A percentile compares a stretch with the other conserved stretches of the same genome.
phyloP scores from a whole-genome alignment of 805 yeast species.

The Metschnikowia shivogae region DNA sequence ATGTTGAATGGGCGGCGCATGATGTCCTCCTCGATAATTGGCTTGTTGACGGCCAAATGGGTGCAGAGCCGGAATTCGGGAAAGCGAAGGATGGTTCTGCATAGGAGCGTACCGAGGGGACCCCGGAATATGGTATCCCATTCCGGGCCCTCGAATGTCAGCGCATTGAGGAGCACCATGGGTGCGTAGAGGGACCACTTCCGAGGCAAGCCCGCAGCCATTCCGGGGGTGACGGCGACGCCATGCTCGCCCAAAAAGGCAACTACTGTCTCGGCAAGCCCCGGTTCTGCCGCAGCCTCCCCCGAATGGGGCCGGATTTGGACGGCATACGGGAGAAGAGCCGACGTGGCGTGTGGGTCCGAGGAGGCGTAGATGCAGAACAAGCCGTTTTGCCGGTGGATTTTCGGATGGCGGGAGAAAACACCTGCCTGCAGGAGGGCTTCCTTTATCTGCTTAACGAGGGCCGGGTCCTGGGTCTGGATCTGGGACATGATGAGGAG shows the following conservation, averaged over 20 bases:
- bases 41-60: slow-evolving; percentile 69
- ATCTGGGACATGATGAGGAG: slow-evolving; percentile 7
- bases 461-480: slow-evolving; percentile 5
- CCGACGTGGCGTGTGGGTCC: neutral
- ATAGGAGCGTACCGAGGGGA: slow-evolving; percentile 13
- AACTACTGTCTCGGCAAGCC: neutral
- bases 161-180: slow-evolving; percentile 52
- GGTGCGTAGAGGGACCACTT: slow-evolving; percentile 68
- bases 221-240: neutral
- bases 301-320: neutral
- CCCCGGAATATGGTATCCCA: slow-evolving; percentile 26
- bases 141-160: slow-evolving; percentile 37
- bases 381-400: slow-evolving; percentile 1
- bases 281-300: neutral
- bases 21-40: slow-evolving; percentile 52
- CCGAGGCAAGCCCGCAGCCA: slow-evolving; percentile 34
- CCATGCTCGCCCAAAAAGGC: neutral
- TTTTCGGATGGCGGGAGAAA: slow-evolving; percentile 10
- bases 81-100: slow-evolving; percentile 7
- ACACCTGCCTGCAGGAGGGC: slow-evolving; percentile 4
- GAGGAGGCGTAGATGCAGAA: slow-evolving; percentile 6
- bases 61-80: slow-evolving; percentile 26
- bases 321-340: neutral
- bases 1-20: slow-evolving; percentile 66
- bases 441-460: slow-evolving; percentile 12